Conservation (phyloP, 192 early-diverging fungal genomes). For the Spinellus fusiger region DNA sequence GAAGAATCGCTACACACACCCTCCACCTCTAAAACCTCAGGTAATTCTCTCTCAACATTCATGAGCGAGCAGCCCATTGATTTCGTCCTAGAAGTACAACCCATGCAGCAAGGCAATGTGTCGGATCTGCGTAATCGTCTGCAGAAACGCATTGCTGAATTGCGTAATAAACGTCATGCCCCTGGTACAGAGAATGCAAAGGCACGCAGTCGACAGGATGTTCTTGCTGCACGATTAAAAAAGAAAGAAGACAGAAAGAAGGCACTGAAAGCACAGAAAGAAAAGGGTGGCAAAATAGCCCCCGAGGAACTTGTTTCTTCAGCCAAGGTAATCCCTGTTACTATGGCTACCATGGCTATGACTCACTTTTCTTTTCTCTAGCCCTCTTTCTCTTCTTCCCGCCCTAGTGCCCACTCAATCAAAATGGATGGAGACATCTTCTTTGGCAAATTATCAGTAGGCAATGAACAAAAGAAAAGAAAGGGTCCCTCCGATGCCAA, state of each 20-base stretch:
- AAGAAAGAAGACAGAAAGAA: conserved; percentile 61
- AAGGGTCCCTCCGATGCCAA: conserved; percentile 57
- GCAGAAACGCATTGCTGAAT: conserved; percentile 52
- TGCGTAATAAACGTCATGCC: conserved; percentile 61
- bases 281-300: conserved; percentile 41
- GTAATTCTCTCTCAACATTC: neutral
- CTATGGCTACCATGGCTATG: neutral
- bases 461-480: conserved; percentile 56
- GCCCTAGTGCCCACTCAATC: conserved; percentile 29
- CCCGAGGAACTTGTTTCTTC: conserved; percentile 55
- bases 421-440: conserved; percentile 50
- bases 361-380: neutral
- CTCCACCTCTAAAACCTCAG: neutral
- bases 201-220: conserved; percentile 60
- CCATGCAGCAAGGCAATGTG: conserved; percentile 43
- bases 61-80: neutral
- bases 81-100: conserved; percentile 1
- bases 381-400: neutral
- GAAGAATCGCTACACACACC: neutral
- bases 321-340: conserved; percentile 21
- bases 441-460: conserved; percentile 67
- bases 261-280: conserved; percentile 52
- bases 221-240: conserved; percentile 71
- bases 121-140: conserved; percentile 55
- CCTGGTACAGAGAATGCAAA: conserved; percentile 43